A percentile compares a stretch with the other conserved stretches of the same genome.
Conservation (phyloP, 2,329 filamentous ascomycete genomes). For the Gnomoniopsis sp. region DNA sequence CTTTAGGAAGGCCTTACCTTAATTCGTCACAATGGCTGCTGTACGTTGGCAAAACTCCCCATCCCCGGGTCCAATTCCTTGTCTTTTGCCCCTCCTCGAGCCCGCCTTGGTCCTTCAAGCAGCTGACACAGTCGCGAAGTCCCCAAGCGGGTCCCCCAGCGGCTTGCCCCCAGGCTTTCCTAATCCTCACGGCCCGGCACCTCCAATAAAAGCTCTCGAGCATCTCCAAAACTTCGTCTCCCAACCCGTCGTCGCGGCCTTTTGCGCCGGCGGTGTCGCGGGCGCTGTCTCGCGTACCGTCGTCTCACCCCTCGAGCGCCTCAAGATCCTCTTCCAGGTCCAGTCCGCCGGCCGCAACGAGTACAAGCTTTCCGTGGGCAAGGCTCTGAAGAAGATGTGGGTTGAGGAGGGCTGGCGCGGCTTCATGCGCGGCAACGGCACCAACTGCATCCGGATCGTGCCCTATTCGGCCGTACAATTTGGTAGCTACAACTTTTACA, state of each 20-base stretch:
- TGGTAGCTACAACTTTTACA: conserved; percentile 97
- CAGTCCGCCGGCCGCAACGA: conserved; percentile 88
- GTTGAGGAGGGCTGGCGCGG: conserved; percentile 94
- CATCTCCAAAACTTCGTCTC: conserved; percentile 56
- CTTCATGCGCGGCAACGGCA: conserved; percentile 97
- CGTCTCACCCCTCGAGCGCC: conserved; percentile 88
- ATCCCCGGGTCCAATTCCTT: background rate
- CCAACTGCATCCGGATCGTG: conserved; percentile 96
- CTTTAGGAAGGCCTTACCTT: background rate
- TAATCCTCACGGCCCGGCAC: conserved; percentile 17
- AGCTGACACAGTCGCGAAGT: conserved; percentile 11
- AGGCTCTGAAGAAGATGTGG: conserved; percentile 93
- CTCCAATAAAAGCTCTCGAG: conserved; percentile 25
- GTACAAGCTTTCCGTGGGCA: conserved; percentile 87
- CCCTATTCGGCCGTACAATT: conserved; percentile 98
- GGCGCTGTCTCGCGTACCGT: conserved; percentile 97
- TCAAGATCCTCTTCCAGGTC: conserved; percentile 97
- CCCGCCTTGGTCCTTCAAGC: background rate
- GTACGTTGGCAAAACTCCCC: conserved; percentile 27
- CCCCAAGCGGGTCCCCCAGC: conserved; percentile 9
- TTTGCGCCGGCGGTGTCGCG: conserved; percentile 89
- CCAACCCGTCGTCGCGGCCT: conserved; percentile 84
- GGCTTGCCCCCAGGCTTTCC: background rate
- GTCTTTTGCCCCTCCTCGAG: conserved; percentile 2
- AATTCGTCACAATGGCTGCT: conserved; percentile 32